Conservation (phyloP, 202 grass and related monocot species). For the Setaria viridis region DNA sequence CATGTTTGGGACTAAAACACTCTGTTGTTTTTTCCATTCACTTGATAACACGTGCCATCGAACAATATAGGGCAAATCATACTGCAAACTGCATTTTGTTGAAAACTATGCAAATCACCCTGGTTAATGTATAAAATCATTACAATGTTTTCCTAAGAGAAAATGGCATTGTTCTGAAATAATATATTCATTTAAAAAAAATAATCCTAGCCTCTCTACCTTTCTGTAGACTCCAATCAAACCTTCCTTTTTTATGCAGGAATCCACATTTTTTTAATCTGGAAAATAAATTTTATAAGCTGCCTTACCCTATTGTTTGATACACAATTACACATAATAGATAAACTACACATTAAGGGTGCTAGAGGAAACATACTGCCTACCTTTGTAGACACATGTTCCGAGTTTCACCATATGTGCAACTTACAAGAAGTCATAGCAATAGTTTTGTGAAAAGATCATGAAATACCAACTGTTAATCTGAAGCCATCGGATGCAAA, state of each 20-base stretch:
- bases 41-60: too few relatives aligned
- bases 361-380: not conserved
- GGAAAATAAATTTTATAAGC: not conserved
- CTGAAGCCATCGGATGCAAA: not conserved
- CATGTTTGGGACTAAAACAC: too few relatives aligned
- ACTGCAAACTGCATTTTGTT: too few relatives aligned
- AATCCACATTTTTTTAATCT: not conserved
- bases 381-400: not conserved
- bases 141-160: too few relatives aligned
- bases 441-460: not conserved
- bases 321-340: not conserved
- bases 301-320: constrained; percentile 8
- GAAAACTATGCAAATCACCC: too few relatives aligned
- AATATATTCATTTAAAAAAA: not conserved
- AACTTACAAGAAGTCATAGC: not conserved
- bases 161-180: too few relatives aligned
- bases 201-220: not conserved
- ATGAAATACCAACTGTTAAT: not conserved
- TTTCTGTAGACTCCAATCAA: not conserved
- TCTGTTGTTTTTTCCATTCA: too few relatives aligned
- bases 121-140: too few relatives aligned
- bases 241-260: not conserved
- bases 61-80: too few relatives aligned
- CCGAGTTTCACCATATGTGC: not conserved
- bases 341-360: constrained; percentile 1